phyloP scores from a whole-genome alignment of 192 early-diverging fungal species.

The Piromyces finnis region DNA sequence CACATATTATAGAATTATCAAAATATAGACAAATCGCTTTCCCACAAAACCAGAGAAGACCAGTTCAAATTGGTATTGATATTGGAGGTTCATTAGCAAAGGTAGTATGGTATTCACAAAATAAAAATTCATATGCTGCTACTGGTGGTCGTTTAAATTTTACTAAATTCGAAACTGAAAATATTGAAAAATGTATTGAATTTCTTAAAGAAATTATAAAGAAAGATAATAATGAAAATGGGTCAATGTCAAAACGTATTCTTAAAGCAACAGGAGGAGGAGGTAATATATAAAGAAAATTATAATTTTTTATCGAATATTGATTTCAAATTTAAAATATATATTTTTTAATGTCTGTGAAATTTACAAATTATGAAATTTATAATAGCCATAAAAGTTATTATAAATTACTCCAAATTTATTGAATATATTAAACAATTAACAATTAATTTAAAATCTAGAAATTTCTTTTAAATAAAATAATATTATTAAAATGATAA shows the following conservation, averaged over 20 bases:
- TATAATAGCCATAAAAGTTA: too few relatives aligned
- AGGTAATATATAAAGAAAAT: too few relatives aligned
- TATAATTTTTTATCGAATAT: too few relatives aligned
- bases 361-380: too few relatives aligned
- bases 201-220: slow-evolving; percentile 38
- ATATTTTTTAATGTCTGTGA: too few relatives aligned
- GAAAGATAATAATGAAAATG: not conserved
- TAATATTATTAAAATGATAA: too few relatives aligned
- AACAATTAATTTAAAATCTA: too few relatives aligned
- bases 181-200: slow-evolving; percentile 71
- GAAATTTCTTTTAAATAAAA: too few relatives aligned
- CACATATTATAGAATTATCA: not conserved
- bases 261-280: not conserved
- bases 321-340: too few relatives aligned
- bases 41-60: not conserved
- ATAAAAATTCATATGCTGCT: slow-evolving; percentile 1
- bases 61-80: not conserved
- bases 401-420: too few relatives aligned
- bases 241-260: not conserved
- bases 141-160: slow-evolving; percentile 80
- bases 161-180: slow-evolving; percentile 81
- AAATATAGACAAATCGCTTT: not conserved
- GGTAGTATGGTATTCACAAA: slow-evolving; percentile 37
- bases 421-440: too few relatives aligned
- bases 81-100: slow-evolving; percentile 33